Evolutionary conservation across 148 eudicot genomes (phyloP).

Genomic region (Arctostaphylos glauca): DNA sequence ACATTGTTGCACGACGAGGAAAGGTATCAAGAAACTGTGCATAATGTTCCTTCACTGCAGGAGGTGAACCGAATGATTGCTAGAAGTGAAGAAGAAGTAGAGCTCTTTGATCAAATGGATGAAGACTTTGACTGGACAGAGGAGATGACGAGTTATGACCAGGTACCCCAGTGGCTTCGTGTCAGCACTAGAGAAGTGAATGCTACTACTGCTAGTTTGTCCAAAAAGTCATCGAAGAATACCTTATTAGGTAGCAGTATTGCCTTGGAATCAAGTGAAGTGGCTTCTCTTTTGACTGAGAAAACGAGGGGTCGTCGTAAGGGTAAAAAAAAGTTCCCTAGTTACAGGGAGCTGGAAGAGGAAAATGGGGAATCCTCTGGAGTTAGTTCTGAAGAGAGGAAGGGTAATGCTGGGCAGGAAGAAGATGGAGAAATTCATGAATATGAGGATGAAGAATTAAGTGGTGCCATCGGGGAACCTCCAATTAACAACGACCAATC

Average conservation of each 20-base stretch:
- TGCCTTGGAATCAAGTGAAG: slow-evolving; percentile 44
- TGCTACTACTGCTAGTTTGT: slow-evolving; percentile 54
- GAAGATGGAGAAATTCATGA: slow-evolving; percentile 80
- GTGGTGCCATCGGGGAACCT: slow-evolving; percentile 42
- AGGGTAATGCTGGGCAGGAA: slow-evolving; percentile 52
- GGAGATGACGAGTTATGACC: slow-evolving; percentile 84
- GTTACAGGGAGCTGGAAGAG: slow-evolving; percentile 84
- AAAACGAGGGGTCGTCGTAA: slow-evolving; percentile 70
- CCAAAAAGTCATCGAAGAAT: slow-evolving; percentile 72
- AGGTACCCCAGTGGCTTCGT: slow-evolving; percentile 95
- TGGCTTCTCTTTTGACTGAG: slow-evolving; percentile 35
- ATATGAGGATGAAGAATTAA: slow-evolving; percentile 66
- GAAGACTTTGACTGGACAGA: slow-evolving; percentile 87
- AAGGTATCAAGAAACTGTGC: slow-evolving; percentile 90
- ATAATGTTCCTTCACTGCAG: slow-evolving; percentile 92
- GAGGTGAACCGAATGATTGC: slow-evolving; percentile 97
- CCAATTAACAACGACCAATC: slow-evolving; percentile 42
- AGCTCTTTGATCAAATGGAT: slow-evolving; percentile 97
- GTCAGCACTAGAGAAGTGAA: slow-evolving; percentile 77
- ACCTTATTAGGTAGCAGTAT: slow-evolving; percentile 37
- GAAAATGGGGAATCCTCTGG: slow-evolving; percentile 75
- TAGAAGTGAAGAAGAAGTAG: slow-evolving; percentile 92
- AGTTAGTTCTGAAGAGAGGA: slow-evolving; percentile 76
- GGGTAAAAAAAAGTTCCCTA: slow-evolving; percentile 59
- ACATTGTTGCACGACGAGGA: slow-evolving; percentile 93